Percentiles rank a stretch among this genome's conserved stretches.
These are phyloP conservation scores for Solanum sitiens DNA, from an alignment of 257 asterid genomes.

Conservation along the genomic window DNA sequence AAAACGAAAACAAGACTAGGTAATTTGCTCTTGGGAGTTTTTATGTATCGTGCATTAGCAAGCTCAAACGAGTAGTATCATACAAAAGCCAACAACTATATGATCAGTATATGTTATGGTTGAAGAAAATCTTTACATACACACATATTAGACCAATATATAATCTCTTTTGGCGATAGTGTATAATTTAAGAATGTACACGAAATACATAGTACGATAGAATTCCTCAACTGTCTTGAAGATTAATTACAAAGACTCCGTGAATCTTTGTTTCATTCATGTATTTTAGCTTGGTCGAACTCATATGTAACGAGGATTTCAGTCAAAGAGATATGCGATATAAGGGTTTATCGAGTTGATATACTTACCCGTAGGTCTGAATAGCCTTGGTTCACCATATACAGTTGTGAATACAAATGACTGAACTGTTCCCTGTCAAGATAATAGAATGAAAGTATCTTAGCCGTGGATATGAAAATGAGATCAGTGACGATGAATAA, in stretches of 20 bases:
- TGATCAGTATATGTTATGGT: neutral
- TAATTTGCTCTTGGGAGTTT: neutral
- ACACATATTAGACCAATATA: neutral
- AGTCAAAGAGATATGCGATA: neutral
- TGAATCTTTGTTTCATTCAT: fast-evolving
- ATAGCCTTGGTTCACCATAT: constrained; percentile 86
- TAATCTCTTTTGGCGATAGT: neutral
- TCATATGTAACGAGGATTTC: neutral
- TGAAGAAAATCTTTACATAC: neutral
- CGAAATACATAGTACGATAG: neutral
- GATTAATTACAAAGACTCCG: fast-evolving
- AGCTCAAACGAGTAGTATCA: neutral
- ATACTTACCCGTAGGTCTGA: constrained; percentile 80
- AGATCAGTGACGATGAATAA: neutral
- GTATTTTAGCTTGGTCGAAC: neutral
- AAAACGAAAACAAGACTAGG: neutral
- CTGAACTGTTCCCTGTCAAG: constrained; percentile 67
- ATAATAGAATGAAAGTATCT: neutral
- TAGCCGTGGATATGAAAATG: neutral
- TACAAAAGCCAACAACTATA: neutral
- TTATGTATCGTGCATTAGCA: neutral
- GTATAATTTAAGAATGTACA: neutral
- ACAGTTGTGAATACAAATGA: constrained; percentile 86
- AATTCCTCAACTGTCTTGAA: neutral
- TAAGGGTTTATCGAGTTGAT: neutral